Evolutionary conservation across 495 filamentous ascomycete species (phyloP), one percentile per base, ranked within the genome.

Genomic region (Xylaria nigripes): DNA sequence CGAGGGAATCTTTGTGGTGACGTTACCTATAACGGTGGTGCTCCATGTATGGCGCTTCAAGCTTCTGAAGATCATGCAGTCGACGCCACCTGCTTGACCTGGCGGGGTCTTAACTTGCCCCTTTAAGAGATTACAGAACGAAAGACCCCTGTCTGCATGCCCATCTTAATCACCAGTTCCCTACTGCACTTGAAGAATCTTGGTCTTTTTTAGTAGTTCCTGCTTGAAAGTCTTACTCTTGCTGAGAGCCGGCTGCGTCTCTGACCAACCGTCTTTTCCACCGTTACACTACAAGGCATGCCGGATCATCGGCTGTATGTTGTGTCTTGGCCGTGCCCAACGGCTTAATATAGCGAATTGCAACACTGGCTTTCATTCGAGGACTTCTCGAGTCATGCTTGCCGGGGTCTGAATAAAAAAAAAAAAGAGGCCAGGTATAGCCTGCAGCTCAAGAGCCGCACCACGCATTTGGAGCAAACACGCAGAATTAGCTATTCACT

Each of bases 391-490:
- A 18, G 16, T 9, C 36, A 18, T 19, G 36, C 36, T 16, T 40
- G 4, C 18, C 5, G 36, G n/a, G 15, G n/a, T n/a, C 8, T 18
- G n/a, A 5, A 16, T 9, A 5, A 3, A 9, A 19, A 13, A n/a
- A n/a, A n/a, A n/a, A n/a, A n/a, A n/a, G n/a, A n/a, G n/a, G 24
- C 40, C 24, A 19, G 24, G 45, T 32, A 42, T 16, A 50, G 53
- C 34, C 40, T 55, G 51, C 56, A 47, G 29, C 40, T 47, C 56
- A 54, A 58, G 61, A 67, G 64, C 59, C 59, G 56, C 61, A 61
- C 56, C 54, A 29, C 53, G 57, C 52, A 61, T 64, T 62, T 61
- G 62, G 64, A 57, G 52, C 56, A 59, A 55, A 50, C 59, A 40
- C 41, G 49, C 49, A 51, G 48, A 48, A 24, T 53, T 48, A 48